Evolutionary conservation across 768 basidiomycete genomes (phyloP).

Genomic region (Leucogyrophana mollusca): DNA sequence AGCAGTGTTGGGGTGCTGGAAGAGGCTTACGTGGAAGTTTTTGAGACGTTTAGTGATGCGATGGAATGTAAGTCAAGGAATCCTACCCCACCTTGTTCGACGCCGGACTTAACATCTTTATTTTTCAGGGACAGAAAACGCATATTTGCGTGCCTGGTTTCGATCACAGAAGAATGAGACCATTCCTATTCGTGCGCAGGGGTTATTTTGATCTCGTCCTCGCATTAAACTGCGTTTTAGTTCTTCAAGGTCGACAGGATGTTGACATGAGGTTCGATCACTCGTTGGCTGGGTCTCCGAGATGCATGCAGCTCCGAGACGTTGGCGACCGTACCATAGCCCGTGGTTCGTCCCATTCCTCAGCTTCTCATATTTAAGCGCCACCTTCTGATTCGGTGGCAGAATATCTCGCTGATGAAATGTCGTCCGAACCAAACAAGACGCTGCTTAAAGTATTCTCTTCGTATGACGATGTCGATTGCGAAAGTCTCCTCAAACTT

Average conservation of each 20-base stretch:
- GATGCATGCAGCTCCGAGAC: constrained; percentile 63
- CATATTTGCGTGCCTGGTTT: constrained; percentile 82
- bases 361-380: constrained; percentile 5
- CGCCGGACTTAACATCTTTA: constrained; percentile 2
- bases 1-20: constrained; percentile 77
- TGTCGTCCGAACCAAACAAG: constrained; percentile 60
- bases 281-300: constrained; percentile 56
- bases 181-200: constrained; percentile 40
- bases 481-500: constrained; percentile 60
- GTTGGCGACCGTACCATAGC: constrained; percentile 74
- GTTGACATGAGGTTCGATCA: constrained; percentile 45
- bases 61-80: constrained; percentile 73
- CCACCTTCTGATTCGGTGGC: constrained; percentile 5
- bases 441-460: constrained; percentile 81
- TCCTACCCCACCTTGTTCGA: not conserved
- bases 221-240: constrained; percentile 24
- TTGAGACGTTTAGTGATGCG: constrained; percentile 81
- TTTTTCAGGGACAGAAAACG: constrained; percentile 86
- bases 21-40: constrained; percentile 77
- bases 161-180: constrained; percentile 60
- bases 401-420: constrained; percentile 30
- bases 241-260: constrained; percentile 58
- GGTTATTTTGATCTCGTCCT: not conserved
- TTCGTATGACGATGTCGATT: constrained; percentile 60
- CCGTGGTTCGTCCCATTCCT: constrained; percentile 39